Evolutionary conservation across 148 eudicot genomes (phyloP).

Genomic region (Nyssa sinensis): DNA sequence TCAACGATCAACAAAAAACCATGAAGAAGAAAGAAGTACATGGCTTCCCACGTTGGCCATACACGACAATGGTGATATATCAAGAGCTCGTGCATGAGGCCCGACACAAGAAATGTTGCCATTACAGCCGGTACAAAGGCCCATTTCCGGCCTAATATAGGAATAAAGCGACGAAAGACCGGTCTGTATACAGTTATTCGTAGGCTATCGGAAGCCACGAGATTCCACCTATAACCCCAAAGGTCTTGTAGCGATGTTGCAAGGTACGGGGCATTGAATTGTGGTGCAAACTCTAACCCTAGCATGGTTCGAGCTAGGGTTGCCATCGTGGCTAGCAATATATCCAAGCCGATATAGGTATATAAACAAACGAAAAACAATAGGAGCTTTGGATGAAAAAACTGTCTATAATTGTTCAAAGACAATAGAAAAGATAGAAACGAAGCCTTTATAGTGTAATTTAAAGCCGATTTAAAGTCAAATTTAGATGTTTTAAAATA

Average conservation of each 20-base stretch:
- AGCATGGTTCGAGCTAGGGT: constrained; percentile 16
- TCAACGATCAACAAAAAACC: constrained; percentile 39
- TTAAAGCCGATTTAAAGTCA: constrained; percentile 5
- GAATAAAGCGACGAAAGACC: not conserved
- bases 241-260: constrained; percentile 63
- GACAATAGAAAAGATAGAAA: not conserved
- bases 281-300: constrained; percentile 38
- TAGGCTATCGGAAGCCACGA: constrained; percentile 36
- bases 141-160: constrained; percentile 18
- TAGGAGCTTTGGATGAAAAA: constrained; percentile 6
- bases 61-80: constrained; percentile 31
- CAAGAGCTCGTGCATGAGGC: constrained; percentile 54
- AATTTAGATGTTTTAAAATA: not conserved
- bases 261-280: constrained; percentile 45
- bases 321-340: constrained; percentile 10
- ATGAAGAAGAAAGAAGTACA: constrained; percentile 48
- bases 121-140: constrained; percentile 30
- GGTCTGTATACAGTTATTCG: constrained; percentile 41
- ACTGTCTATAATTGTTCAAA: constrained; percentile 13
- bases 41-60: constrained; percentile 38
- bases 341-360: constrained; percentile 15
- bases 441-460: constrained; percentile 1
- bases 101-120: constrained; percentile 45
- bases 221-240: constrained; percentile 67
- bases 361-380: constrained; percentile 8